phyloP scores from a whole-genome alignment of 208 protist genomes.

The Leishmania lainsoni region DNA sequence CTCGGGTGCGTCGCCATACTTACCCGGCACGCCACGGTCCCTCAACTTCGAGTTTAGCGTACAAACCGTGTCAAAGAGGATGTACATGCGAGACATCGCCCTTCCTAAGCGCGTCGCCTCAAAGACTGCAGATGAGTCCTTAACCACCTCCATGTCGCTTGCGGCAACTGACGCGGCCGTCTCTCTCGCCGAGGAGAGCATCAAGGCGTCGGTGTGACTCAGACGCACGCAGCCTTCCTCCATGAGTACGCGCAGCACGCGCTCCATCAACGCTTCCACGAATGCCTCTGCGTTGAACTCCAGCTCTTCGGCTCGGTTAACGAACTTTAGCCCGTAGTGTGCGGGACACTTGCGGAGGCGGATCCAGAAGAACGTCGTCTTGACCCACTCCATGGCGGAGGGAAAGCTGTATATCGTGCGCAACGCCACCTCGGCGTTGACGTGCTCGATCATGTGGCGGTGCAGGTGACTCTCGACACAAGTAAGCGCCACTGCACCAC shows the following conservation, averaged over 20 bases:
- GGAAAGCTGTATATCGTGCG: slow-evolving; percentile 82
- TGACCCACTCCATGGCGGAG: slow-evolving; percentile 82
- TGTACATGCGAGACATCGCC: slow-evolving; percentile 82
- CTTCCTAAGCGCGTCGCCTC: slow-evolving; percentile 26
- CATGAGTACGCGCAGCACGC: slow-evolving; percentile 59
- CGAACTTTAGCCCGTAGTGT: slow-evolving; percentile 79
- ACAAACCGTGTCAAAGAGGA: slow-evolving; percentile 81
- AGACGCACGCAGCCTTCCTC: slow-evolving; percentile 58
- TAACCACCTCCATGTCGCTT: not conserved
- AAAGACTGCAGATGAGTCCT: slow-evolving; percentile 4
- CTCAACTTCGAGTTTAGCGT: slow-evolving; percentile 45
- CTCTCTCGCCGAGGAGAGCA: not conserved
- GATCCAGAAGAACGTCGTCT: slow-evolving; percentile 93
- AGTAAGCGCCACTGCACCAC: slow-evolving; percentile 33
- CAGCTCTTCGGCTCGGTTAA: slow-evolving; percentile 40
- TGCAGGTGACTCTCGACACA: slow-evolving; percentile 83
- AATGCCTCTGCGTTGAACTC: slow-evolving; percentile 60
- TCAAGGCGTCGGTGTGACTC: not conserved
- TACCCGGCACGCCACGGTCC: not conserved
- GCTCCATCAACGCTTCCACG: slow-evolving; percentile 64
- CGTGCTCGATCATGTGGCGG: slow-evolving; percentile 90
- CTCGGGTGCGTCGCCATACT: not conserved
- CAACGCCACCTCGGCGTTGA: slow-evolving; percentile 94
- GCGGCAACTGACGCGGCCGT: not conserved
- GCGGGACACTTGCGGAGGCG: slow-evolving; percentile 63